These are phyloP conservation scores for Fusarium redolens DNA, from an alignment of 2,329 filamentous ascomycete species.

Conservation along the genomic window DNA sequence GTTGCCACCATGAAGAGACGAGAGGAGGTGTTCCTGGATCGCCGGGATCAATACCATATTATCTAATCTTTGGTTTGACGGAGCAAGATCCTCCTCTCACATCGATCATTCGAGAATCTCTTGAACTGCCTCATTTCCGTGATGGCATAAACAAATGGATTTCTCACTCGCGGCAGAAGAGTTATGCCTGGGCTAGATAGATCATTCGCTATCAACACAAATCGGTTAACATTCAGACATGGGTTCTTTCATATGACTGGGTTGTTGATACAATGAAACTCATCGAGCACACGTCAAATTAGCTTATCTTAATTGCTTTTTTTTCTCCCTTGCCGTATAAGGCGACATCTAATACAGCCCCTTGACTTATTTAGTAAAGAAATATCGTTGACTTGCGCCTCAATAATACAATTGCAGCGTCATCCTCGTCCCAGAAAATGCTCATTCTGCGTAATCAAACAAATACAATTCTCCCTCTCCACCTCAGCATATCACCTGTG, in stretches of 20 bases:
- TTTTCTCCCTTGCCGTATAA: not conserved
- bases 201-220: not conserved
- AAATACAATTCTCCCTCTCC: slow-evolving; percentile 3
- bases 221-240: not conserved
- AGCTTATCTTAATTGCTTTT: slow-evolving; percentile 24
- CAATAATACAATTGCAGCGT: slow-evolving; percentile 29
- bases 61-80: not conserved
- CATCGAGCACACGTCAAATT: slow-evolving; percentile 31
- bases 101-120: not conserved
- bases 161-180: not conserved
- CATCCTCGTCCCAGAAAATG: slow-evolving; percentile 13
- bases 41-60: no score
- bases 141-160: not conserved
- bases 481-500: not conserved
- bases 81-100: not conserved
- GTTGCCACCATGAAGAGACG: not conserved
- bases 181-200: not conserved
- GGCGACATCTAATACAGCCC: slow-evolving; percentile 14
- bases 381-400: slow-evolving; percentile 31
- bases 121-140: not conserved
- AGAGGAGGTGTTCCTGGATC: not conserved
- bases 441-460: slow-evolving; percentile 29
- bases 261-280: not conserved
- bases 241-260: not conserved
- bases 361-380: slow-evolving; percentile 17